Evolutionary conservation across 345 rosid species (phyloP).

Genomic region (Microthlaspi erraticum): DNA sequence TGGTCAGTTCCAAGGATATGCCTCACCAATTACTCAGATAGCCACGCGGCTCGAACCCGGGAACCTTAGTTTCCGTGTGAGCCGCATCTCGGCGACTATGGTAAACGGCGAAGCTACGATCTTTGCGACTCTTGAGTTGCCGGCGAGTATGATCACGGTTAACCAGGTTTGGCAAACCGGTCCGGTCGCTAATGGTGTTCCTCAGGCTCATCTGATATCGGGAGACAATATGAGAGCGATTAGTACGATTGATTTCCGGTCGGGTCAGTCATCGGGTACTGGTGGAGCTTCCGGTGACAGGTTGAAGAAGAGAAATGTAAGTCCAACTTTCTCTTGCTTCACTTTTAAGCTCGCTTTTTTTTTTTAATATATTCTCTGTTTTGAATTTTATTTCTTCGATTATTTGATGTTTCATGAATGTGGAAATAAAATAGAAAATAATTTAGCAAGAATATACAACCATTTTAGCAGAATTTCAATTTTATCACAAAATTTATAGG

Average conservation of each 20-base stretch:
- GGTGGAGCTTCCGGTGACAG: constrained; percentile 49
- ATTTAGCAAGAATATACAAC: too few species aligned
- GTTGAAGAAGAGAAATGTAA: constrained; percentile 70
- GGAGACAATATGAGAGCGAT: constrained; percentile 47
- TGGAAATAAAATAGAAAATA: too few species aligned
- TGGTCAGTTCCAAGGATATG: constrained; percentile 49
- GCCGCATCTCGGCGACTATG: constrained; percentile 42
- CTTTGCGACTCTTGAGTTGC: constrained; percentile 65
- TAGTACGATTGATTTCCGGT: constrained; percentile 51
- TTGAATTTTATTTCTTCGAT: too few species aligned
- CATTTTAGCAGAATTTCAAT: too few species aligned
- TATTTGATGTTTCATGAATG: too few species aligned
- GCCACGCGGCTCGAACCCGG: constrained; percentile 28
- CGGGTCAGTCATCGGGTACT: constrained; percentile 49
- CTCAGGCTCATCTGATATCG: not conserved
- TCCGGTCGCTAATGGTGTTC: constrained; percentile 40
- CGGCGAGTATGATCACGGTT: constrained; percentile 27
- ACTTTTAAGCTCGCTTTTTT: not conserved
- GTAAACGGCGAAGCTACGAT: constrained; percentile 53
- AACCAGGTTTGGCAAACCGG: constrained; percentile 82
- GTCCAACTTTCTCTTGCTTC: constrained; percentile 29
- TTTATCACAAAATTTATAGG: too few species aligned
- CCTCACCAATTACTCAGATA: constrained; percentile 27
- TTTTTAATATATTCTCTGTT: too few species aligned
- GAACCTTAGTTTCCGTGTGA: constrained; percentile 55